Conservation (phyloP, 352 stramenopile genomes). For the Blastocystis sp. region DNA sequence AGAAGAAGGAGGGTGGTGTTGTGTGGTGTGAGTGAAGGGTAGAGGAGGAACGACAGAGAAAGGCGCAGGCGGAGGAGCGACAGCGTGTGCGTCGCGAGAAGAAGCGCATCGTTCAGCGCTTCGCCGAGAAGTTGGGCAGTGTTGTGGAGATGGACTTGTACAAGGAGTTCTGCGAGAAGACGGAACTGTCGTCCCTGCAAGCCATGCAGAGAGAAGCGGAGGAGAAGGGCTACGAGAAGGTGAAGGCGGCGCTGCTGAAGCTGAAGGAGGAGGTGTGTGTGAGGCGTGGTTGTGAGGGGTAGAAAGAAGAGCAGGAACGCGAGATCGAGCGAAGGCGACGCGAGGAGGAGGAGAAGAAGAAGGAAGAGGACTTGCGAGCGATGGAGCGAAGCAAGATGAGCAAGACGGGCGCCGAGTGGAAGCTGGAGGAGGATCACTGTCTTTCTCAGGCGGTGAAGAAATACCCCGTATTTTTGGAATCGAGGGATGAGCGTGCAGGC, state of each 20-base stretch:
- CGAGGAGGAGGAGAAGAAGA: slow-evolving; percentile 38
- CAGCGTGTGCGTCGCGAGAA: slow-evolving; percentile 42
- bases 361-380: neutral
- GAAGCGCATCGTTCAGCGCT: slow-evolving; percentile 56
- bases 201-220: slow-evolving; percentile 3
- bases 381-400: slow-evolving; percentile 16
- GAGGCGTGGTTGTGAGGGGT: neutral
- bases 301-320: slow-evolving; percentile 20
- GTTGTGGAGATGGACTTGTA: neutral
- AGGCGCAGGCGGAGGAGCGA: slow-evolving; percentile 34
- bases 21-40: neutral
- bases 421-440: slow-evolving; percentile 68
- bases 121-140: neutral
- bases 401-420: slow-evolving; percentile 53
- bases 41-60: slow-evolving; percentile 59
- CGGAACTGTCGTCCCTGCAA: neutral
- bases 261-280: neutral
- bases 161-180: slow-evolving; percentile 2
- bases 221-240: neutral
- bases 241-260: neutral
- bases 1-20: neutral
- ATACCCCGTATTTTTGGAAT: slow-evolving; percentile 19
- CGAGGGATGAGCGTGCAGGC: slow-evolving; percentile 3
- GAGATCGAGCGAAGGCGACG: slow-evolving; percentile 3
- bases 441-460: slow-evolving; percentile 62